A percentile compares a stretch with the other conserved stretches of the same genome.
Evolutionary conservation across 2,329 filamentous ascomycete genomes (phyloP).

Genomic region (Thelonectria blattea): DNA sequence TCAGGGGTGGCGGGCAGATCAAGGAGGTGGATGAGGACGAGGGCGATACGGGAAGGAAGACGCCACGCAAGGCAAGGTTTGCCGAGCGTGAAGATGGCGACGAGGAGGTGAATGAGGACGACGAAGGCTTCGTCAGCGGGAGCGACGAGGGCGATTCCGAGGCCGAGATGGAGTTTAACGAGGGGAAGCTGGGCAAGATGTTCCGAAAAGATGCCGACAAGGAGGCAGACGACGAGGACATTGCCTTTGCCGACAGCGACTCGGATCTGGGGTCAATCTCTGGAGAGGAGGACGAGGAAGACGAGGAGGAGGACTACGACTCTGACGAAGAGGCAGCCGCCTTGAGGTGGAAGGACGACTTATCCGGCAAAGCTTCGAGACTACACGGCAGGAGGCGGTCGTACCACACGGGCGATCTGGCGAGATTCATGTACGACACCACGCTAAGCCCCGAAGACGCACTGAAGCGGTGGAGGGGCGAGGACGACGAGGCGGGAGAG

Average conservation of each 20-base stretch:
- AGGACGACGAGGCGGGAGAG: constrained; percentile 60
- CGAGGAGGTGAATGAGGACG: constrained; percentile 58
- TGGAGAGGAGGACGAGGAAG: constrained; percentile 49
- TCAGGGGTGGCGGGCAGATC: constrained; percentile 76
- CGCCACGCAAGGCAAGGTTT: constrained; percentile 62
- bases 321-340: constrained; percentile 75
- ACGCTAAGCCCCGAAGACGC: constrained; percentile 77
- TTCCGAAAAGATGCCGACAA: constrained; percentile 61
- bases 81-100: constrained; percentile 64
- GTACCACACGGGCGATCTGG: constrained; percentile 82
- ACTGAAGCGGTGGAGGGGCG: constrained; percentile 79
- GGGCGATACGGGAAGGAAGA: constrained; percentile 67
- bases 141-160: constrained; percentile 58
- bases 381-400: constrained; percentile 73
- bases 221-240: constrained; percentile 67
- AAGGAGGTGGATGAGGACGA: constrained; percentile 56
- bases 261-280: constrained; percentile 93
- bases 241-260: constrained; percentile 95
- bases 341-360: constrained; percentile 86
- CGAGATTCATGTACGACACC: constrained; percentile 87
- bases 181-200: constrained; percentile 65
- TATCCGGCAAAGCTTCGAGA: constrained; percentile 74
- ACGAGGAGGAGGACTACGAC: constrained; percentile 57
- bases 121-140: constrained; percentile 62
- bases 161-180: constrained; percentile 63